phyloP scores from a whole-genome alignment of 1,284 basidiomycete species.

The Pascua guehoae region DNA sequence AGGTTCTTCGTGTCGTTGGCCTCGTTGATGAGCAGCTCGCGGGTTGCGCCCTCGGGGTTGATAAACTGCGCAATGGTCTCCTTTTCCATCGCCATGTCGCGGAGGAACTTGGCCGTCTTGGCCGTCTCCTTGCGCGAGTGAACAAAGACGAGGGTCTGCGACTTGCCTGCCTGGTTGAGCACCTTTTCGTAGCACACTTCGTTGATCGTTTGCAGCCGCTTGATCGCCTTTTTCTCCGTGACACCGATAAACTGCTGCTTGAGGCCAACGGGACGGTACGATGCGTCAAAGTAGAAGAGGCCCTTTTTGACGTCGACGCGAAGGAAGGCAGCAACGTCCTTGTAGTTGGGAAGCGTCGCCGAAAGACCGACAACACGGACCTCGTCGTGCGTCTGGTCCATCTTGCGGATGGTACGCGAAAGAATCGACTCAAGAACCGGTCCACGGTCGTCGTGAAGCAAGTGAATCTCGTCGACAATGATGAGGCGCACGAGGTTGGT shows the following conservation, averaged over 20 bases:
- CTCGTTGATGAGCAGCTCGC: conserved; percentile 83
- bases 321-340: conserved; percentile 97
- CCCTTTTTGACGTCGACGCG: conserved; percentile 90
- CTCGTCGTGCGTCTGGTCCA: conserved; percentile 91
- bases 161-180: conserved; percentile 82
- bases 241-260: conserved; percentile 97
- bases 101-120: conserved; percentile 92
- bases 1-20: conserved; percentile 77
- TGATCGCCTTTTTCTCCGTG: conserved; percentile 99
- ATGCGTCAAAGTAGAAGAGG: conserved; percentile 94
- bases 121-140: conserved; percentile 98
- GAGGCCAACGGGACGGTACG: conserved; percentile 88
- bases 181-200: conserved; percentile 99
- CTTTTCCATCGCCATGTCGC: conserved; percentile 93
- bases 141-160: conserved; percentile 82
- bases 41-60: conserved; percentile 79
- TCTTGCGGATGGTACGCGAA: conserved; percentile 83
- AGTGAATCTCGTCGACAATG: conserved; percentile 98
- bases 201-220: conserved; percentile 96
- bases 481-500: conserved; percentile 95
- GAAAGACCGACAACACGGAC: conserved; percentile 93
- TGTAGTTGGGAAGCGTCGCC: conserved; percentile 95
- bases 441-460: conserved; percentile 96
- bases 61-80: conserved; percentile 95
- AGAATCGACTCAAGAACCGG: conserved; percentile 93